phyloP scores from a whole-genome alignment of 208 protist genomes.

The Acanthamoeba triangularis region DNA sequence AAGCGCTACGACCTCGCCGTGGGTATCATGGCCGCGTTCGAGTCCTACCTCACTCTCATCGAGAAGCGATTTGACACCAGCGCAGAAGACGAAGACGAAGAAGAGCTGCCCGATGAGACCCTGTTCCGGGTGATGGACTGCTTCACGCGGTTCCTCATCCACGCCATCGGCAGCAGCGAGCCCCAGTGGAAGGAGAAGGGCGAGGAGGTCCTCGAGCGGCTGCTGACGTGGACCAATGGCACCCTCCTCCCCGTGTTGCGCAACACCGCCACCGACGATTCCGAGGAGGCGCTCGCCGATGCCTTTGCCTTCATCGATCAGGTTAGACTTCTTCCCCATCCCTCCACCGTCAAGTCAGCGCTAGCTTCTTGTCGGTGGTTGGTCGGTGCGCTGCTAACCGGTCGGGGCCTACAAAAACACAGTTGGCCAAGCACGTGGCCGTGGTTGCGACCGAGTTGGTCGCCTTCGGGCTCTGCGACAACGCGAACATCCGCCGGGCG shows the following conservation, averaged over 20 bases:
- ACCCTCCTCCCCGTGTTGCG: not conserved
- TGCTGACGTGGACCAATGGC: constrained; percentile 1
- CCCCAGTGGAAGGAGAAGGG: not conserved
- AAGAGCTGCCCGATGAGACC: not conserved
- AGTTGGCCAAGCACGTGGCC: not conserved
- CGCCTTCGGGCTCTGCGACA: constrained; percentile 20
- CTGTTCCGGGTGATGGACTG: constrained; percentile 2
- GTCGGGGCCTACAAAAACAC: not conserved
- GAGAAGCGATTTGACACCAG: not conserved
- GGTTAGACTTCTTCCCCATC: not conserved
- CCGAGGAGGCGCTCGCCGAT: not conserved
- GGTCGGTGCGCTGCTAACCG: too few species aligned
- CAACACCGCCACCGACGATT: not conserved
- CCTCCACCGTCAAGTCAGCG: too few species aligned
- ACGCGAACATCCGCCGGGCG: not conserved
- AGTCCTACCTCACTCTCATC: not conserved
- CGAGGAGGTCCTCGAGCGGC: not conserved
- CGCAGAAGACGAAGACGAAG: not conserved
- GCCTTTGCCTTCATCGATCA: constrained; percentile 11
- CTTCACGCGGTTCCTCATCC: not conserved
- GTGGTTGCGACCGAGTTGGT: constrained; percentile 3
- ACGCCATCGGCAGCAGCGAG: constrained; percentile 30
- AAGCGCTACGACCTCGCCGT: not conserved
- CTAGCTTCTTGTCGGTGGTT: too few species aligned
- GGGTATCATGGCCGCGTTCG: not conserved